phyloP scores from a whole-genome alignment of 2,329 filamentous ascomycete species.

The Ceratocystis albifundus region DNA sequence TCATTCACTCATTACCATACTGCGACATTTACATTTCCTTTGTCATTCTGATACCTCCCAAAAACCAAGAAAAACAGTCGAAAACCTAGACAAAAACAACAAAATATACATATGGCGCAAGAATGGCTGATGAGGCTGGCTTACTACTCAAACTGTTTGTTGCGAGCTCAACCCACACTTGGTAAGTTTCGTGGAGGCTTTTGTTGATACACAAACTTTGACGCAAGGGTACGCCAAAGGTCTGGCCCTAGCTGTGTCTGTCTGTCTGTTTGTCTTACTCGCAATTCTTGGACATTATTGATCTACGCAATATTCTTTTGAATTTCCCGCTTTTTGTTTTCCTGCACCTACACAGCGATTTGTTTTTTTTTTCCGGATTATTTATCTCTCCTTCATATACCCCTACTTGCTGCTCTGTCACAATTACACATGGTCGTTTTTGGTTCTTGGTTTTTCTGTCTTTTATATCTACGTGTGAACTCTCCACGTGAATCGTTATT shows the following conservation, averaged over 20 bases:
- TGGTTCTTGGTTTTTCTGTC: not conserved
- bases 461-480: not conserved
- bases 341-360: not conserved
- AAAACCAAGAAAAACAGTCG: slow-evolving; percentile 23
- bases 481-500: not conserved
- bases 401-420: not conserved
- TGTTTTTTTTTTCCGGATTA: not conserved
- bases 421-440: slow-evolving; percentile 3
- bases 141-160: not conserved
- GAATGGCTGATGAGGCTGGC: slow-evolving; percentile 7
- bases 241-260: not conserved
- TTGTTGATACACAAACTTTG: not conserved
- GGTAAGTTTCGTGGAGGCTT: not conserved
- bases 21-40: slow-evolving; percentile 27
- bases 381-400: slow-evolving; percentile 11
- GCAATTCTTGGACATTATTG: not conserved
- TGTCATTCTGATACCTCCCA: slow-evolving; percentile 10
- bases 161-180: not conserved
- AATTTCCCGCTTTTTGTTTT: not conserved
- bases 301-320: not conserved
- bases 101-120: slow-evolving; percentile 15
- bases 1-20: slow-evolving; percentile 29
- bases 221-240: not conserved
- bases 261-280: too few species aligned
- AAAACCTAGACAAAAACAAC: slow-evolving; percentile 13